Evolutionary conservation across 441 rosid genomes (phyloP).

Genomic region (Euphorbia corollata): DNA sequence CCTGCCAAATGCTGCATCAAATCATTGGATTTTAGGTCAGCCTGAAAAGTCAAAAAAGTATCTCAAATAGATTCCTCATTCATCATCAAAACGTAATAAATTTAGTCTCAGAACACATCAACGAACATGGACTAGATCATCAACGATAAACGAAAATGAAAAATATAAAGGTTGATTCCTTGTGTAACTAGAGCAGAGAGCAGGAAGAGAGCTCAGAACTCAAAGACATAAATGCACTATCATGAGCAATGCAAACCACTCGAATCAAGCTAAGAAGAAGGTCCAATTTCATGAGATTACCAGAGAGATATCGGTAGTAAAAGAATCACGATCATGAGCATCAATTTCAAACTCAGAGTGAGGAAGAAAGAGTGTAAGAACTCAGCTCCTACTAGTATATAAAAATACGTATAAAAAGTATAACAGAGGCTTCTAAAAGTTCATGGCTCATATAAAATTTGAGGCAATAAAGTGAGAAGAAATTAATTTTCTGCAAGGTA

Average conservation of each 20-base stretch:
- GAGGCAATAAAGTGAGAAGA: too few relatives aligned
- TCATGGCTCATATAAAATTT: too few relatives aligned
- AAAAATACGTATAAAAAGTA: too few relatives aligned
- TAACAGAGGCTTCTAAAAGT: too few relatives aligned
- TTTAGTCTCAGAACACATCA: too few relatives aligned
- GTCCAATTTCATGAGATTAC: constrained; percentile 27
- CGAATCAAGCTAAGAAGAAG: background rate
- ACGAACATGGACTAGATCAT: too few relatives aligned
- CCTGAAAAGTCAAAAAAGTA: background rate
- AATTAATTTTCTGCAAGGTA: too few relatives aligned
- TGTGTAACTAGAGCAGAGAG: background rate
- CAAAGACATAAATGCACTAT: background rate
- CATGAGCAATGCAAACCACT: background rate
- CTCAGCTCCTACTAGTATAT: too few relatives aligned
- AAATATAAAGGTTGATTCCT: background rate
- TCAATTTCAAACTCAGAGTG: too few relatives aligned
- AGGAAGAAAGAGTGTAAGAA: too few relatives aligned
- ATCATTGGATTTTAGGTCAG: constrained; percentile 8
- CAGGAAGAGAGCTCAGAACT: background rate
- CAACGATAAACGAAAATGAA: background rate
- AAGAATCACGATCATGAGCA: constrained; percentile 44
- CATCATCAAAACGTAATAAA: too few relatives aligned
- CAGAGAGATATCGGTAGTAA: constrained; percentile 59
- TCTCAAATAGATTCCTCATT: constrained; percentile 6
- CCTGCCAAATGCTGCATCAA: constrained; percentile 55